Evolutionary conservation across 2,329 filamentous ascomycete genomes (phyloP).

Genomic region (Aschersonia sp.): DNA sequence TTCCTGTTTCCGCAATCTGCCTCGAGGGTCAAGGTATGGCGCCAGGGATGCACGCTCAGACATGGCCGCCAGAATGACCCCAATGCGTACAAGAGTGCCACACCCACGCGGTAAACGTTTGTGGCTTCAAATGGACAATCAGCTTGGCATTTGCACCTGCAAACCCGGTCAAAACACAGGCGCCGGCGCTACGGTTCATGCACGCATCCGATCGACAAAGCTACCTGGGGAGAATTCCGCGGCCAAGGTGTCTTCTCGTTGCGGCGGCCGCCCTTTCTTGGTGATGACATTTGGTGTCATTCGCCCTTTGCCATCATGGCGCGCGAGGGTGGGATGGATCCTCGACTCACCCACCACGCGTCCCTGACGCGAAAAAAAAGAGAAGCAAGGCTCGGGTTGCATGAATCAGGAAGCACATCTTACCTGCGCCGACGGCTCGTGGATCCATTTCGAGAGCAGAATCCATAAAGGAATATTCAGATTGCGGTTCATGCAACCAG

Average conservation of each 20-base stretch:
- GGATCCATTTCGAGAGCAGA: not conserved
- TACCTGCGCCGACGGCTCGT: not conserved
- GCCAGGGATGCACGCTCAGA: conserved; percentile 2
- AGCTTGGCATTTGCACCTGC: not conserved
- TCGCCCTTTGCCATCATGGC: not conserved
- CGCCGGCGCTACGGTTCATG: not conserved
- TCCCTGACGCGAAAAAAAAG: not conserved
- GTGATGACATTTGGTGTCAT: not conserved
- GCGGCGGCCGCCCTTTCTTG: not conserved
- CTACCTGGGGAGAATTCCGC: not conserved
- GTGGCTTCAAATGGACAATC: not conserved
- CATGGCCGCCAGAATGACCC: not conserved
- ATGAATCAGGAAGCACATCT: not conserved
- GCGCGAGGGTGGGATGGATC: not conserved
- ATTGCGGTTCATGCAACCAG: not conserved
- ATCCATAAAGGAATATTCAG: not conserved
- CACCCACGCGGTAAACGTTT: not conserved
- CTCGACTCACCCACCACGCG: not conserved
- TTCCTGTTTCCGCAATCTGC: not conserved
- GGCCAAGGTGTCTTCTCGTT: too few relatives aligned
- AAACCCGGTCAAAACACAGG: not conserved
- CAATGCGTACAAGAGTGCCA: not conserved
- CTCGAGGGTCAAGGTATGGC: not conserved
- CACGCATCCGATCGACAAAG: not conserved
- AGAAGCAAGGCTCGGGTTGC: not conserved